Evolutionary conservation across 116 monocot genomes (phyloP), one percentile per base, ranked within the genome.

Genomic region (Posidonia oceanica): DNA sequence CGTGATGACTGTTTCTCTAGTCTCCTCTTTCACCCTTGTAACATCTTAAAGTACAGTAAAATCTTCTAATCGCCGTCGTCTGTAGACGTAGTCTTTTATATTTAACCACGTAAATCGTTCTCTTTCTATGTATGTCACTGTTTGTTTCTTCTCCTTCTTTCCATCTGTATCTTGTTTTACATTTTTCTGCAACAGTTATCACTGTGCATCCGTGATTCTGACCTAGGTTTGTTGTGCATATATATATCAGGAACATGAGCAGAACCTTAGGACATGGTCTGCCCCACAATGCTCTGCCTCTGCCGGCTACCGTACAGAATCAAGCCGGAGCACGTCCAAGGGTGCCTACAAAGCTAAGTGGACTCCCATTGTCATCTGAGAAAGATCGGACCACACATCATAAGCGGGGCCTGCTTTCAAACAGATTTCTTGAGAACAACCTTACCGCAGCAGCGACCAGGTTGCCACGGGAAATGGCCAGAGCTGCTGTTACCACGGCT

Each of bases 341-440:
- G 39, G 12, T 29, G 13, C 60, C 69, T 5, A 36, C 36, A 38
- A 36, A 12, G 29, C 54, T 18, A 17, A 21, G 52, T 21, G 14
- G 38, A 51, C 16, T 78, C 40, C 51, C 40, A 61, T 54, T 55
- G 63, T 57, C 59, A 10, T 58, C 66, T n/a, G 40, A 23, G 22
- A 36, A 44, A 55, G 58, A 70, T 56, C 62, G 14, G 18, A 62
- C 65, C 11, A 56, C n/a, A 0, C 36, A 59, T 37, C 64, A 39
- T 58, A 76, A 17, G 59, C 71, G 66, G 61, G 68, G 66, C 15
- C 23, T 72, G 56, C 66, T 81, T 64, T 67, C 76, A 7, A 85
- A 64, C 14, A 61, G 68, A 40, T 96, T 85, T 63, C 65, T 84
- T 41, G 80, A 65, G 8, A 80, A 75, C 12, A 70, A 69, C 15